Evolutionary conservation across 176 grass and related monocot genomes (phyloP).

Genomic region (Triticum urartu): DNA sequence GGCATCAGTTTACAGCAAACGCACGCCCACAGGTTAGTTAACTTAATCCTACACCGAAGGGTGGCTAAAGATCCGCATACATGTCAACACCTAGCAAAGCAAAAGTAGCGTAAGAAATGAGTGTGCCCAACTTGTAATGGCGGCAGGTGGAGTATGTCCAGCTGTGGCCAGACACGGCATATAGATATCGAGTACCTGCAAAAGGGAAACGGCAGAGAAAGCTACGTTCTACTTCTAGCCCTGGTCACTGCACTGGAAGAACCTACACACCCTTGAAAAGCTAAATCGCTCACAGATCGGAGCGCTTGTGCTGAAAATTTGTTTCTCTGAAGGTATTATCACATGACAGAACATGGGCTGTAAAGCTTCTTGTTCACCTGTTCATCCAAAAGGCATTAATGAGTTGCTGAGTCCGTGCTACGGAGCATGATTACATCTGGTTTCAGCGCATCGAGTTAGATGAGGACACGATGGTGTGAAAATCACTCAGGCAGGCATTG

Average conservation of each 20-base stretch:
- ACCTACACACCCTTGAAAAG: constrained; percentile 11
- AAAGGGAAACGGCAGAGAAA: constrained; percentile 4
- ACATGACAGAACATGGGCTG: constrained; percentile 34
- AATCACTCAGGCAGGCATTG: neutral
- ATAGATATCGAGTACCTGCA: constrained; percentile 19
- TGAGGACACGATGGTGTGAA: neutral
- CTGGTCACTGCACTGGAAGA: constrained; percentile 6
- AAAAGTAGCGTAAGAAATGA: constrained; percentile 33
- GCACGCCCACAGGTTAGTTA: constrained; percentile 23
- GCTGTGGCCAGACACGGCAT: constrained; percentile 33
- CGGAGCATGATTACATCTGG: neutral
- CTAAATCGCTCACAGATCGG: constrained; percentile 8
- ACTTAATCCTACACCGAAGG: neutral
- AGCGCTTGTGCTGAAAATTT: constrained; percentile 3
- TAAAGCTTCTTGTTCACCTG: constrained; percentile 36
- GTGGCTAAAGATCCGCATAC: neutral
- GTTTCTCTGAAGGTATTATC: constrained; percentile 19
- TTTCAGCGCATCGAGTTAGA: neutral
- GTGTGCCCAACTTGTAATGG: constrained; percentile 43
- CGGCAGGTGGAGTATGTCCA: constrained; percentile 30
- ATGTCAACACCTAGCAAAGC: constrained; percentile 49
- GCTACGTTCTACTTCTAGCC: neutral
- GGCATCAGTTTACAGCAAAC: neutral
- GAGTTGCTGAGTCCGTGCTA: neutral
- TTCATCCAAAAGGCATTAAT: constrained; percentile 1